Evolutionary conservation across 2,329 filamentous ascomycete genomes (phyloP), one percentile per base, ranked within the genome.

Genomic region (Dissoconium aciculare): DNA sequence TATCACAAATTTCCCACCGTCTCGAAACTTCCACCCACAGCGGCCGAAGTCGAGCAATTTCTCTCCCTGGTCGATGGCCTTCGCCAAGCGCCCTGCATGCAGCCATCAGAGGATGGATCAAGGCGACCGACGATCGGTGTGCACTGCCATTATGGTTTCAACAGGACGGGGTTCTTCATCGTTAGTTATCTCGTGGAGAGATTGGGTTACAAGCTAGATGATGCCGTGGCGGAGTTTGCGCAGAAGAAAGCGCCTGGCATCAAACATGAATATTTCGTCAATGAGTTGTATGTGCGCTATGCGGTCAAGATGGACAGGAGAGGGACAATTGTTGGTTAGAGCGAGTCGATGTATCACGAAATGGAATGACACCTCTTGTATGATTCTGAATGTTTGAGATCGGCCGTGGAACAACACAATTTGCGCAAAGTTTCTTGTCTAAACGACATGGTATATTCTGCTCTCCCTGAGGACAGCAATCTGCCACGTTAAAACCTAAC

Each of bases 71-170:
- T 78, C 12, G 69, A 76, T 41, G 38, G 46, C 4, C 43, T 64
- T 2, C 44, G 54, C 1, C 36, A 33, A 26, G 45, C 34, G 11
- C 33, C 34, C 36, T 60, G 59, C 28, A 45, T 53, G 15, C 52
- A 60, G 3, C 21, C 19, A 3, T 23, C 29, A 12, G 39, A 56
- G 54, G 24, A 58, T 53, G 34, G 60, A 57, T 17, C 11, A 9
- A 11, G 17, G 10, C 54, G 52, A 33, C 51, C 56, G 4, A 46
- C 59, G 1, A 69, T 93, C 30, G 85, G 78, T 2, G 82, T 93
- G 0, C 87, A 95, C 52, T 95, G 87, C 47, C 87, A 95, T 49
- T 94, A 94, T 45, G 87, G 87, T 0, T 94, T 91, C 59, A 94
- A 95, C 15, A 71, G 85, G 13, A 94, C 87, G 0, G 87, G 87